Percentiles rank a stretch among this genome's conserved stretches.
Evolutionary conservation across 2,329 filamentous ascomycete species (phyloP).

Genomic region (Fusarium duplospermum): DNA sequence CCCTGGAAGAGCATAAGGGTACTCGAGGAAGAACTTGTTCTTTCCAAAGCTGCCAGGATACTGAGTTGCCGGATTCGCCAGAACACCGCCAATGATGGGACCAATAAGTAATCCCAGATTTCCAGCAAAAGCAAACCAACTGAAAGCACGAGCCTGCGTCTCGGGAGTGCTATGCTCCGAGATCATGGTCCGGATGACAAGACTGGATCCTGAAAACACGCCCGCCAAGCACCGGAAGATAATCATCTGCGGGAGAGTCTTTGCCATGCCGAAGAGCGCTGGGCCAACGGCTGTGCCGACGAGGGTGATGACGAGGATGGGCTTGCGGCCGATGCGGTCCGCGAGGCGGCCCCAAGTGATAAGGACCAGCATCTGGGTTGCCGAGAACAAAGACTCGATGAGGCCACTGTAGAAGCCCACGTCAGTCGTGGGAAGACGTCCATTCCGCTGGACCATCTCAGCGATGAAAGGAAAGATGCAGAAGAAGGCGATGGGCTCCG

Average conservation of each 20-base stretch:
- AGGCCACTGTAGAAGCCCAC: constrained; percentile 84
- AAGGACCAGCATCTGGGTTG: constrained; percentile 83
- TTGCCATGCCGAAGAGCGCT: constrained; percentile 75
- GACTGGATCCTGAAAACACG: constrained; percentile 77
- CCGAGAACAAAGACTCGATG: constrained; percentile 79
- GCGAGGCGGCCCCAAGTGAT: constrained; percentile 73
- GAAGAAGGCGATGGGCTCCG: constrained; percentile 87
- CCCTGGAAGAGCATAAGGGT: constrained; percentile 67
- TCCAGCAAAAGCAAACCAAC: constrained; percentile 79
- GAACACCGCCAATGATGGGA: constrained; percentile 74
- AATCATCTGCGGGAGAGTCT: constrained; percentile 78
- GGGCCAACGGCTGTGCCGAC: constrained; percentile 71
- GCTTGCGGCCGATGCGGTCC: constrained; percentile 78
- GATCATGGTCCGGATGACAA: constrained; percentile 83
- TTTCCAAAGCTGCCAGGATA: constrained; percentile 67
- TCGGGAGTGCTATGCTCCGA: constrained; percentile 76
- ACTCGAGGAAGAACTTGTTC: constrained; percentile 58
- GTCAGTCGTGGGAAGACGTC: constrained; percentile 69
- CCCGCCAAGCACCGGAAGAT: constrained; percentile 77
- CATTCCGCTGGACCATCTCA: constrained; percentile 78
- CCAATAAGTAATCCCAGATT: constrained; percentile 82
- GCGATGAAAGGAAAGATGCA: constrained; percentile 85
- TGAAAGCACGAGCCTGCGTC: constrained; percentile 80
- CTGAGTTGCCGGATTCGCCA: constrained; percentile 75
- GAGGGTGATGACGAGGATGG: constrained; percentile 75